phyloP scores from a whole-genome alignment of 352 stramenopile genomes.

The Pythium sukuiense region DNA sequence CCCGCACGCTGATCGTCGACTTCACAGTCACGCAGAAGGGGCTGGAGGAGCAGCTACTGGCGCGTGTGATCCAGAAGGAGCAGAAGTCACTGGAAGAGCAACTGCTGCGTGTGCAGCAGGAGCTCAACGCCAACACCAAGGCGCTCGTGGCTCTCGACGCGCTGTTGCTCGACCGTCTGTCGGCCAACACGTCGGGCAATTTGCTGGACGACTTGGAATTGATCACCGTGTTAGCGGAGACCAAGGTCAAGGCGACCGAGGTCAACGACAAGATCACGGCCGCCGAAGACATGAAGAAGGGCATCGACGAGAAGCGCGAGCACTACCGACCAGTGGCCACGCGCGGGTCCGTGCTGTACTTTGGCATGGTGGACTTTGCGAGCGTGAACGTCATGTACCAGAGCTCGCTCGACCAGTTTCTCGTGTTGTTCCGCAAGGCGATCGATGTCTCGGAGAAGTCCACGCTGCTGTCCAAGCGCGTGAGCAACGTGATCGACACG shows the following conservation, averaged over 20 bases:
- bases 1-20: slow-evolving; percentile 75
- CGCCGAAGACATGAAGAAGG: slow-evolving; percentile 82
- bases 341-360: slow-evolving; percentile 87
- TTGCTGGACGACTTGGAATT: slow-evolving; percentile 89
- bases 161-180: slow-evolving; percentile 83
- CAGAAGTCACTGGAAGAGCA: slow-evolving; percentile 90
- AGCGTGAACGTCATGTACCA: slow-evolving; percentile 92
- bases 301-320: slow-evolving; percentile 91
- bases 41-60: slow-evolving; percentile 90
- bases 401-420: slow-evolving; percentile 89
- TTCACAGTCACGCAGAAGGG: slow-evolving; percentile 92
- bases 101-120: slow-evolving; percentile 81
- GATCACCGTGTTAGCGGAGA: slow-evolving; percentile 83
- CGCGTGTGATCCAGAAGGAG: slow-evolving; percentile 91
- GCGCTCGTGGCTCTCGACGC: slow-evolving; percentile 82
- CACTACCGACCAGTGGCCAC: slow-evolving; percentile 90
- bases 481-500: slow-evolving; percentile 85
- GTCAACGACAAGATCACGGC: slow-evolving; percentile 91
- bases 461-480: slow-evolving; percentile 77
- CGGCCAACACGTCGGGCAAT: slow-evolving; percentile 79
- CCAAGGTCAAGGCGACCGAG: slow-evolving; percentile 89
- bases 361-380: slow-evolving; percentile 87
- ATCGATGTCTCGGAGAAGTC: slow-evolving; percentile 87
- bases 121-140: slow-evolving; percentile 88
- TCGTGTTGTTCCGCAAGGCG: slow-evolving; percentile 78